Base-by-base conservation (phyloP, 202 grass and related monocot genomes). In the Setaria viridis region DNA sequence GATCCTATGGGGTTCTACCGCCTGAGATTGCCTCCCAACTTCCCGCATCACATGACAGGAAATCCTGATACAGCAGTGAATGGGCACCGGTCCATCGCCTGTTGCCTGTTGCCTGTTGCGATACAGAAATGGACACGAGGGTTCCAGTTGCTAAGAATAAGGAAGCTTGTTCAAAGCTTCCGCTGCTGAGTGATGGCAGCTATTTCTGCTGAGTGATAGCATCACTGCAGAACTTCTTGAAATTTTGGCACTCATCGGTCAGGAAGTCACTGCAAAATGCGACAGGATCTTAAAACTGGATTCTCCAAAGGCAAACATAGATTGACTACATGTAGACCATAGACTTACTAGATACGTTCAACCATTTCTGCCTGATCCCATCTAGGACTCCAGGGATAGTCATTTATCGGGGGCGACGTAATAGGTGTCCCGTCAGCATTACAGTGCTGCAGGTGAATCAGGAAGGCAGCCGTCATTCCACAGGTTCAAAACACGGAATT, bases 311-410 rank as follows among this genome's bases (percentile, higher is more conserved):
- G 39, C 4, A 55, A 55, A 2, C 45, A 73, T 34, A 54, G 72
- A 85, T 50, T 33, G 8, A 64, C 33, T n/a, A 72, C 2, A n/a
- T 16, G 12, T 77, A 42, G 47, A 86, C 82, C 43, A 30, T n/a
- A 35, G 77, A 85, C 96, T 96, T 90, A 99, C 96, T 82, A 94
- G 71, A 99, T 94, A 21, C 96, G 91, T 34, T 96, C 93, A 54
- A 85, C 93, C 93, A 96, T 99, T 74, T 88, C 39, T 20, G 49
- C 0, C 14, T 55, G 7, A 79, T 96, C 91, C 96, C 96, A 99
- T 91, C 96, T 99, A 67, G 96, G 96, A 81, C 96, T 96, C 96
- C 96, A 99, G 21, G 96, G 96, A 80, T 99, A 99, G 67, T 92
- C 93, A 85, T 91, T 96, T 86, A 90, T 82, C 5, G 85, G 90